phyloP scores from a whole-genome alignment of 345 rosid genomes.

The Diplotaxis tenuifolia region DNA sequence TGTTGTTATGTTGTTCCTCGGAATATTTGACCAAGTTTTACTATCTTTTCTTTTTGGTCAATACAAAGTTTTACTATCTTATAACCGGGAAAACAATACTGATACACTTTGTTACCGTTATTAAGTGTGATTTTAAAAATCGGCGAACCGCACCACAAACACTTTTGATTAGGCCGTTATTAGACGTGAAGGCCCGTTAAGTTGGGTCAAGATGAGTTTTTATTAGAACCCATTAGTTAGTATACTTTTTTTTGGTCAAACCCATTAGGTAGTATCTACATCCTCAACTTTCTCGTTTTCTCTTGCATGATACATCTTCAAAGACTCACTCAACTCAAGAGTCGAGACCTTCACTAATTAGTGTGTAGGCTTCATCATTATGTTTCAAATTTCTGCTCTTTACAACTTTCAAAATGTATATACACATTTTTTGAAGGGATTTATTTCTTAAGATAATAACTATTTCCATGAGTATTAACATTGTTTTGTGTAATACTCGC shows the following conservation, averaged over 20 bases:
- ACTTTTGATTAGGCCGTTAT: neutral
- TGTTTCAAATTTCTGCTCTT: too few species aligned
- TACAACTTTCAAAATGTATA: too few species aligned
- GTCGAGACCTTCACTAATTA: neutral
- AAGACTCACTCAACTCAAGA: too few species aligned
- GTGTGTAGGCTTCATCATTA: neutral
- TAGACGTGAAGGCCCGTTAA: conserved; percentile 5
- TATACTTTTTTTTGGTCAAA: too few species aligned
- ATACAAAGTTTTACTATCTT: neutral
- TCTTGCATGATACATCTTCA: neutral
- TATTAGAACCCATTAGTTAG: conserved; percentile 24
- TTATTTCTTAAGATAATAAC: neutral
- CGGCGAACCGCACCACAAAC: too few species aligned
- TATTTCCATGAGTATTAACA: neutral
- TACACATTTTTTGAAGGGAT: too few species aligned
- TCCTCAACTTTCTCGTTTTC: neutral
- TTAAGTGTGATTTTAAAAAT: too few species aligned
- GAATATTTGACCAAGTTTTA: neutral
- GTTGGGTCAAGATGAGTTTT: neutral
- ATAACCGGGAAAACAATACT: neutral
- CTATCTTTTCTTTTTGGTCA: too few species aligned
- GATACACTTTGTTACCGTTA: neutral
- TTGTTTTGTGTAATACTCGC: neutral
- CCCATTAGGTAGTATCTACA: conserved; percentile 14
- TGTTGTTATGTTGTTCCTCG: neutral